Base-by-base conservation (phyloP, 164 flowering plant genomes). In the Tinospora cordifolia region DNA sequence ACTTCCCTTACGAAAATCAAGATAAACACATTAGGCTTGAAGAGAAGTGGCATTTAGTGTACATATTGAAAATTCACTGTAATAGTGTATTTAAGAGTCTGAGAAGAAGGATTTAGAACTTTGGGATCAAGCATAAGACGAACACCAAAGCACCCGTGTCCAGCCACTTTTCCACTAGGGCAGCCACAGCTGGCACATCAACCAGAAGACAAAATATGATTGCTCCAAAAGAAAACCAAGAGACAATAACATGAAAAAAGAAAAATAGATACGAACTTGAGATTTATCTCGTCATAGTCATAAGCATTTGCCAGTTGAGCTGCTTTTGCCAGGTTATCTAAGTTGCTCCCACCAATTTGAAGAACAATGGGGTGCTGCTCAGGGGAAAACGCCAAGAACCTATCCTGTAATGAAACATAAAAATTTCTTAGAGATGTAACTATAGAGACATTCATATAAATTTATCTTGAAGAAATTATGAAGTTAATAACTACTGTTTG, bases 111-210 rank as follows among this genome's bases (percentile, higher is more conserved):
- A 27, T 24, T 41, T 69, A 73, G 27, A 47, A 92, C 99, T 97
- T 89, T 89, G 72, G 99, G 96, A 77, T 92, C 83, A 72, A 89
- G 91, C 97, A 92, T 89, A 63, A 92, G 91, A 62, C 86, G 82
- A 63, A 78, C 99, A 66, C 98, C 98, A 81, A 95, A 95, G 84
- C 98, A 92, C 27, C 98, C 99, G 83, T 89, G 97, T 66, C 97
- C 99, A 66, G 93, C 96, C 54, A 95, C 99, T 77, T 78, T 86
- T 21, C 88, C 85, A 80, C 99, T 94, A 27, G 99, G 99, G 75
- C 99, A 95, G 65, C 99, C 99, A 79, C 99, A 94, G 79, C 98
- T 95, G 82, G 63, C 15, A 74, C 12, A 54, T 63, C 69, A 64
- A 69, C 9, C 15, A 71, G 21, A 75, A 9, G 54, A 41, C 69